A percentile compares a stretch with the other conserved stretches of the same genome.
These are phyloP conservation scores for Fusarium stilboides DNA, from an alignment of 2,329 filamentous ascomycete species.

Conservation along the genomic window DNA sequence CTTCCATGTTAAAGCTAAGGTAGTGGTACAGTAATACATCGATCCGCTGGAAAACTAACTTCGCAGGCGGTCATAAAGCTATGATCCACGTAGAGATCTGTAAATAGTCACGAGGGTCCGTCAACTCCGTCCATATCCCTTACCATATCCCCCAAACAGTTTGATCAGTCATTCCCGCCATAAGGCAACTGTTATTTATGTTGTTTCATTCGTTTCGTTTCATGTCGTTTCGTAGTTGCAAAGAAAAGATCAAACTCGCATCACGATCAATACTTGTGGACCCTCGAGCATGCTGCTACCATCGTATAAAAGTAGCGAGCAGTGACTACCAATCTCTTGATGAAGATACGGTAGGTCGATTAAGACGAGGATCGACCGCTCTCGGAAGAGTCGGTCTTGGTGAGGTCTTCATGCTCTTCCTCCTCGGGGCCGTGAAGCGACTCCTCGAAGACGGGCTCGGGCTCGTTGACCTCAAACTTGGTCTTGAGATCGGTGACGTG, in stretches of 20 bases:
- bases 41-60: constrained; percentile 31
- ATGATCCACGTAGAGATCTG: constrained; percentile 46
- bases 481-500: constrained; percentile 88
- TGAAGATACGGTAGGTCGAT: constrained; percentile 57
- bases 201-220: constrained; percentile 47
- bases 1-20: constrained; percentile 30
- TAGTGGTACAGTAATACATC: constrained; percentile 54
- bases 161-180: constrained; percentile 13
- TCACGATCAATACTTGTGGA: constrained; percentile 42
- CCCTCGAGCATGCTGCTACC: constrained; percentile 33
- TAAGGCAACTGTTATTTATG: constrained; percentile 24
- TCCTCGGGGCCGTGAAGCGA: constrained; percentile 79
- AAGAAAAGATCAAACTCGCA: constrained; percentile 37
- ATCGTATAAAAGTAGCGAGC: constrained; percentile 51
- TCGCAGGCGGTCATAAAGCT: constrained; percentile 38
- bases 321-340: constrained; percentile 43
- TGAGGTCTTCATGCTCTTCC: constrained; percentile 68
- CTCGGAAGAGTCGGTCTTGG: constrained; percentile 72
- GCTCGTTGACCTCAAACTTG: constrained; percentile 94
- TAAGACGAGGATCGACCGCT: constrained; percentile 68
- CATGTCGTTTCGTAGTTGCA: constrained; percentile 49
- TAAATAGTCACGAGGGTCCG: constrained; percentile 48
- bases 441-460: constrained; percentile 94
- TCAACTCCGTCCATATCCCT: constrained; percentile 44
- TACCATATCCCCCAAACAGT: constrained; percentile 15